Evolutionary conservation across 129 eudicot species (phyloP).

Genomic region (Centaurea solstitialis): DNA sequence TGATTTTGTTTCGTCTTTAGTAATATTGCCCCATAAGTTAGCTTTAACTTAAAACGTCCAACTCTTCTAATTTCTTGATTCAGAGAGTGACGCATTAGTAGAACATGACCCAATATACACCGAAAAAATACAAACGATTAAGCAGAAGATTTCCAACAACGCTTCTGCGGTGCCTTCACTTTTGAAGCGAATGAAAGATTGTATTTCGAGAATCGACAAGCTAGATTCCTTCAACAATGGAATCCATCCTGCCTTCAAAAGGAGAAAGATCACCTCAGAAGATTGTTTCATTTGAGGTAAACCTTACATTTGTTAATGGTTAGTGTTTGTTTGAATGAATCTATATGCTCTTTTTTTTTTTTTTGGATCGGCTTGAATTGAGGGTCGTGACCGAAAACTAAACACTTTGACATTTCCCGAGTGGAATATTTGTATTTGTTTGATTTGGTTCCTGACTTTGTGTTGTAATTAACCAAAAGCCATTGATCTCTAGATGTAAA

Average conservation of each 20-base stretch:
- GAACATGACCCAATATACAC: constrained; percentile 32
- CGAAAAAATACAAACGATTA: constrained; percentile 49
- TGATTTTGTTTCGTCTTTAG: neutral
- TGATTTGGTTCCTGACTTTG: neutral
- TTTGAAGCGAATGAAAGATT: constrained; percentile 68
- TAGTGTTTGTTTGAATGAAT: neutral
- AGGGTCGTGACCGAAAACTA: neutral
- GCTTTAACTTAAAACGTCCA: neutral
- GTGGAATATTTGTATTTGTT: neutral
- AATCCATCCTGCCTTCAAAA: constrained; percentile 75
- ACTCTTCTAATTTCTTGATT: neutral
- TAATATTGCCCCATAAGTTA: neutral
- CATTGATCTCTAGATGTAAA: neutral
- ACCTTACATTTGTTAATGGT: constrained; percentile 2
- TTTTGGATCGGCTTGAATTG: neutral
- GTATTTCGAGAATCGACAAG: constrained; percentile 64
- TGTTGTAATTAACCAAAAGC: neutral
- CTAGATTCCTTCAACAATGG: constrained; percentile 48
- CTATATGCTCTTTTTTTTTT: neutral
- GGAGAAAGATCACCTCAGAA: constrained; percentile 43
- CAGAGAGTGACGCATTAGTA: constrained; percentile 24
- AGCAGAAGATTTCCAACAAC: constrained; percentile 64
- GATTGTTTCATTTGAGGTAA: constrained; percentile 16
- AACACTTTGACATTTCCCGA: neutral
- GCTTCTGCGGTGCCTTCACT: constrained; percentile 50